These are phyloP conservation scores for Trypanosoma congolense DNA, from an alignment of 208 protist species.

Conservation along the genomic window DNA sequence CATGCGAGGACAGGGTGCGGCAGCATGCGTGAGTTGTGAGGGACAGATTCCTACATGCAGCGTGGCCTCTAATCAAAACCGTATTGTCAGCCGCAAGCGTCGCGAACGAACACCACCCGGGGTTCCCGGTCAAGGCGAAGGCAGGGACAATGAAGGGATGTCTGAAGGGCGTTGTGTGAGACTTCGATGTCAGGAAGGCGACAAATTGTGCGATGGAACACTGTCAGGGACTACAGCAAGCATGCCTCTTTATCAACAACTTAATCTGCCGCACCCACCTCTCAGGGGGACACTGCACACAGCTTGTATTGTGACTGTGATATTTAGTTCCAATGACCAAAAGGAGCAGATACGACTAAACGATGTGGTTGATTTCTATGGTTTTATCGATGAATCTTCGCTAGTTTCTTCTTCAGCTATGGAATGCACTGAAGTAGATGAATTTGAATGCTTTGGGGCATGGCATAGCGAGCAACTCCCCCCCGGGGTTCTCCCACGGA, in stretches of 20 bases:
- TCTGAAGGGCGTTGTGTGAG: slow-evolving; percentile 3
- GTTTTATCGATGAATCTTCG: slow-evolving; percentile 36
- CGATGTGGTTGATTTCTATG: slow-evolving; percentile 73
- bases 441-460: slow-evolving; percentile 35
- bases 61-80: background rate
- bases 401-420: background rate
- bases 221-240: background rate
- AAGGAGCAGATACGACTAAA: slow-evolving; percentile 40
- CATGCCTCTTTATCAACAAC: slow-evolving; percentile 10
- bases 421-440: slow-evolving; percentile 24
- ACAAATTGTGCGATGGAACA: background rate
- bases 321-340: slow-evolving; percentile 9
- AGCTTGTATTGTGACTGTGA: slow-evolving; percentile 41
- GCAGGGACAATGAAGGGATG: background rate
- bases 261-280: slow-evolving; percentile 38
- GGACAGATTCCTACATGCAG: background rate
- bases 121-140: background rate
- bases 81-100: slow-evolving; percentile 7
- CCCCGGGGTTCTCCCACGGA: slow-evolving; percentile 32
- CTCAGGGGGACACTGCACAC: slow-evolving; percentile 13
- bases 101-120: slow-evolving; percentile 13
- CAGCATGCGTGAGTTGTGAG: background rate
- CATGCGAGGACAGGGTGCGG: background rate
- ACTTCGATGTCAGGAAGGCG: slow-evolving; percentile 9
- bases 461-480: slow-evolving; percentile 55